Evolutionary conservation across 2,329 filamentous ascomycete genomes (phyloP).

Genomic region (Penicillium digitatum): DNA sequence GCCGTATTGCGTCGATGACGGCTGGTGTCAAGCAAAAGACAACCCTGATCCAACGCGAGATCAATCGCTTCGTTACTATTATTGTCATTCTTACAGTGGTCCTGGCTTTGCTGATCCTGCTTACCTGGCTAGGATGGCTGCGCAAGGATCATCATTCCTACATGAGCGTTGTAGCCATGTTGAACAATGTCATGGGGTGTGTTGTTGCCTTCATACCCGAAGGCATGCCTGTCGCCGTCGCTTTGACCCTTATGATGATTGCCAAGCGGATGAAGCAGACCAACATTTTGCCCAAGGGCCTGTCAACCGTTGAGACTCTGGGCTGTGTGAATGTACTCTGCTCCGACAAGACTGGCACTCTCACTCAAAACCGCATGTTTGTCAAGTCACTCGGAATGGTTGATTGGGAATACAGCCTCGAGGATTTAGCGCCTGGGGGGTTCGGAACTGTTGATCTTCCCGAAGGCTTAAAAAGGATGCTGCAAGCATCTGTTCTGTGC

Average conservation of each 20-base stretch:
- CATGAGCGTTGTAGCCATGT: slow-evolving; percentile 68
- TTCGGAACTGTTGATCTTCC: slow-evolving; percentile 14
- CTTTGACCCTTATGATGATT: slow-evolving; percentile 68
- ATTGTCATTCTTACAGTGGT: slow-evolving; percentile 65
- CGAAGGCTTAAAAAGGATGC: slow-evolving; percentile 55
- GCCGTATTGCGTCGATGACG: slow-evolving; percentile 69
- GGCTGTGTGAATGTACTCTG: slow-evolving; percentile 72
- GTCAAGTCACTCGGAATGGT: slow-evolving; percentile 44
- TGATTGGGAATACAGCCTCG: slow-evolving; percentile 21
- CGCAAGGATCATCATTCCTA: slow-evolving; percentile 61
- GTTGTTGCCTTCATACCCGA: slow-evolving; percentile 78
- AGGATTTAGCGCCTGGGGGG: slow-evolving; percentile 14
- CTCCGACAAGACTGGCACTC: slow-evolving; percentile 68
- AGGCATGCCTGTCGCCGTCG: slow-evolving; percentile 66
- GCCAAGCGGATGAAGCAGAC: slow-evolving; percentile 73
- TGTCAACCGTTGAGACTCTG: slow-evolving; percentile 74
- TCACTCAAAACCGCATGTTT: slow-evolving; percentile 65
- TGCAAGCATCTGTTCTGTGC: slow-evolving; percentile 63
- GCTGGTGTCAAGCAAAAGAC: slow-evolving; percentile 65
- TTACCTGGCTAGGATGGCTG: slow-evolving; percentile 64
- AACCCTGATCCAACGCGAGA: slow-evolving; percentile 68
- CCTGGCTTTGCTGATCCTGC: slow-evolving; percentile 53
- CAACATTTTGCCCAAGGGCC: slow-evolving; percentile 72
- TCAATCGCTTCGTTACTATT: slow-evolving; percentile 66
- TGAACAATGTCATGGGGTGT: slow-evolving; percentile 68